Evolutionary conservation across 805 yeast genomes (phyloP).

Genomic region (Pichia nanzhaoensis): DNA sequence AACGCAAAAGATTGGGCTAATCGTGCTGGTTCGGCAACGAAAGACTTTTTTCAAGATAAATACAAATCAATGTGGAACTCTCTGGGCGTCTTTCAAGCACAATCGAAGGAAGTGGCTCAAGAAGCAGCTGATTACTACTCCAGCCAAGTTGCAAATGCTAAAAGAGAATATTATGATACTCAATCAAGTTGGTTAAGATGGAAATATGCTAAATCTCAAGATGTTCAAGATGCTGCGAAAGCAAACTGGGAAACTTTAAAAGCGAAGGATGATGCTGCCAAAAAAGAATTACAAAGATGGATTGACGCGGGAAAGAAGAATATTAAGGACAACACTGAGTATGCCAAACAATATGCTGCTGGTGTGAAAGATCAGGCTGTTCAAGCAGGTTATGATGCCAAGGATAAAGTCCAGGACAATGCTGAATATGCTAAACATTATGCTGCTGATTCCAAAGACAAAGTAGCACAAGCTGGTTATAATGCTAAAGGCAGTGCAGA

Average conservation of each 20-base stretch:
- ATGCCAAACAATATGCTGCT: conserved; percentile 10
- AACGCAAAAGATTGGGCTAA: not conserved
- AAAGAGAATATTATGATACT: conserved; percentile 22
- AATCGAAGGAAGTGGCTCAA: not conserved
- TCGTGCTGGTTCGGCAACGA: conserved; percentile 2
- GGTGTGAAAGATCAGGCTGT: conserved; percentile 4
- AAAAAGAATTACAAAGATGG: not conserved
- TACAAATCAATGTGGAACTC: not conserved
- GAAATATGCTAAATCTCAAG: conserved; percentile 25
- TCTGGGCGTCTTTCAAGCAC: not conserved
- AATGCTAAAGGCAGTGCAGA: not conserved
- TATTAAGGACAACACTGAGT: conserved; percentile 20
- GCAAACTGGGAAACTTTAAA: not conserved
- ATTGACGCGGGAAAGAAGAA: conserved; percentile 15
- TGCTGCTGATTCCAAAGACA: conserved; percentile 2
- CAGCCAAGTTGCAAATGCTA: conserved; percentile 20
- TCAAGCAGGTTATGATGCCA: conserved; percentile 7
- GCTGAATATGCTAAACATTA: conserved; percentile 3
- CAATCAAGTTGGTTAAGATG: conserved; percentile 25
- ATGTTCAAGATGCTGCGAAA: conserved; percentile 24
- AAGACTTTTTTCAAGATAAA: not conserved
- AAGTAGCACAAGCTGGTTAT: conserved; percentile 6
- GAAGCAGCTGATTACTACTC: conserved; percentile 19
- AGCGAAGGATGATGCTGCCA: not conserved
- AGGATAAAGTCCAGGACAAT: conserved; percentile 1